Evolutionary conservation across 2,329 filamentous ascomycete species (phyloP).

Genomic region (Neoascochyta sp.): DNA sequence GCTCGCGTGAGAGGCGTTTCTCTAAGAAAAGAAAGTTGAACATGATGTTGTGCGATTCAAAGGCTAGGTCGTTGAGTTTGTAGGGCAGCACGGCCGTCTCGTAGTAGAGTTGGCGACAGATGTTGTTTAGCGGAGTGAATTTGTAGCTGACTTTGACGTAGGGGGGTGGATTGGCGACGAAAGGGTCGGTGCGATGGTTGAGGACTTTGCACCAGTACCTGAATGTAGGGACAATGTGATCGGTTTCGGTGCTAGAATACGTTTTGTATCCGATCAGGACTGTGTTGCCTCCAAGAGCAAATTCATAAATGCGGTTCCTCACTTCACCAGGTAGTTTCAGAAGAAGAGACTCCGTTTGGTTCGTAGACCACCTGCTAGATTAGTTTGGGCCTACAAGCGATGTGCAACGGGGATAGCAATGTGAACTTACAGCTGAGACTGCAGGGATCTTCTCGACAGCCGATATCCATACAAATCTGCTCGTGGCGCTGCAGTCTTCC

Average conservation of each 20-base stretch:
- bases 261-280: slow-evolving; percentile 24
- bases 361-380: slow-evolving; percentile 17
- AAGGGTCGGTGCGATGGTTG: slow-evolving; percentile 12
- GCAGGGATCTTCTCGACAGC: slow-evolving; percentile 10
- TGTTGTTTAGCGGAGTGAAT: slow-evolving; percentile 20
- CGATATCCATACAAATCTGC: slow-evolving; percentile 8
- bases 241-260: slow-evolving; percentile 7
- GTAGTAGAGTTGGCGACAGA: slow-evolving; percentile 29
- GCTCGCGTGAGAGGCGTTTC: slow-evolving; percentile 14
- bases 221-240: slow-evolving; percentile 13
- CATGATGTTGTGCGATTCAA: slow-evolving; percentile 20
- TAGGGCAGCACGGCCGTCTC: slow-evolving; percentile 29
- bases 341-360: slow-evolving; percentile 23
- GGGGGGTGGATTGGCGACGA: slow-evolving; percentile 1
- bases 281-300: slow-evolving; percentile 20
- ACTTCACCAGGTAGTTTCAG: slow-evolving; percentile 23
- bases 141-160: slow-evolving; percentile 5
- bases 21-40: slow-evolving; percentile 28
- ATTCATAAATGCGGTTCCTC: slow-evolving; percentile 19
- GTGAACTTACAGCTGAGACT: slow-evolving; percentile 14
- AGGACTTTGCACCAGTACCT: slow-evolving; percentile 20
- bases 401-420: no score
- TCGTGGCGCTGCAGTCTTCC: slow-evolving; percentile 6
- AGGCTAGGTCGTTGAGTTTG: slow-evolving; percentile 20
- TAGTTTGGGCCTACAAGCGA: not conserved